Conservation (phyloP, 2,329 filamentous ascomycete species). For the Alternaria viburni region DNA sequence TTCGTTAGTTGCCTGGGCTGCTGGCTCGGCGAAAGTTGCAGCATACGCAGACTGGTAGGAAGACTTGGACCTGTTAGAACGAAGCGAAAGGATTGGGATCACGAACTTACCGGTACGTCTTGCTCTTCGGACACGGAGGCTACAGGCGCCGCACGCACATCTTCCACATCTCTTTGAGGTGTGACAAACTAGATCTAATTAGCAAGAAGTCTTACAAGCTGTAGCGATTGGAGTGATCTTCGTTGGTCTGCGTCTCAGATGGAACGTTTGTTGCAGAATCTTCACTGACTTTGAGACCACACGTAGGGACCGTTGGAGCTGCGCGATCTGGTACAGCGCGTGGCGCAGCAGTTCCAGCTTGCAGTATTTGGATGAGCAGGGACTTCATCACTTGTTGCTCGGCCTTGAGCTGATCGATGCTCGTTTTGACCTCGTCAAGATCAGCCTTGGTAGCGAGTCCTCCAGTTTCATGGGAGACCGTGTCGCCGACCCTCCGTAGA, state of each 20-base stretch:
- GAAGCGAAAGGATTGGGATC: no score
- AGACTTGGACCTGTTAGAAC: no score
- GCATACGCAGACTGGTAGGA: no score
- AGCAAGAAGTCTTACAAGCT: neutral
- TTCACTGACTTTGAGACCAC: neutral
- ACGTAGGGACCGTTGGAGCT: neutral
- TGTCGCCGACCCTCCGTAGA: neutral
- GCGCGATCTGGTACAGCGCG: neutral
- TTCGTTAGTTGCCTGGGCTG: no score
- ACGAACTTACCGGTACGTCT: neutral
- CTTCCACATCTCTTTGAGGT: neutral
- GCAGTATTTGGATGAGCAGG: neutral
- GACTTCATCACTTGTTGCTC: neutral
- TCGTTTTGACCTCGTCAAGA: neutral
- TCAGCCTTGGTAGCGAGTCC: neutral
- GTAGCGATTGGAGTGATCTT: neutral
- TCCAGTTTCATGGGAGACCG: neutral
- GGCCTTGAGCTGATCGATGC: no score
- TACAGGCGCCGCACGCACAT: no score
- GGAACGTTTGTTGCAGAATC: neutral
- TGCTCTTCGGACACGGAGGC: neutral
- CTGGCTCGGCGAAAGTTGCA: no score
- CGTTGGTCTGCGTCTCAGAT: neutral
- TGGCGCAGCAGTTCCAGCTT: fast-evolving
- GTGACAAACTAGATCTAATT: neutral